Evolutionary conservation across 1,139 yeast genomes (phyloP).

Genomic region (Lodderomyces parapsilosis): DNA sequence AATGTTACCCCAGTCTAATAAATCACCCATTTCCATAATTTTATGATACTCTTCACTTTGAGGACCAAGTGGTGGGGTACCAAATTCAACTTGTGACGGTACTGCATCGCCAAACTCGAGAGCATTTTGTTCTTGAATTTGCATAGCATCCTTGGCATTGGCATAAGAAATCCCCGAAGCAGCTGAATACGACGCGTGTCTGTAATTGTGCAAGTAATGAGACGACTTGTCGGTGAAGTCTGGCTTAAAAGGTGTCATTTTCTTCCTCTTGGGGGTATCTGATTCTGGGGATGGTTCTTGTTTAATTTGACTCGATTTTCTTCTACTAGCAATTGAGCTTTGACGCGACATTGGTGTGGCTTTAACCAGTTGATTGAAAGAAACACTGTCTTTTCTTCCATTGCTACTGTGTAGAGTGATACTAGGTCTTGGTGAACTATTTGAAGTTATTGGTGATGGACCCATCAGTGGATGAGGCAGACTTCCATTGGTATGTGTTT

Average conservation of each 20-base stretch:
- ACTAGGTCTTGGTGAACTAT: constrained; percentile 14
- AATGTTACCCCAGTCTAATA: constrained; percentile 38
- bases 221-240: constrained; percentile 9
- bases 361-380: constrained; percentile 10
- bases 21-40: constrained; percentile 20
- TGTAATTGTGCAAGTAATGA: constrained; percentile 15
- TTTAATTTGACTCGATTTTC: neutral
- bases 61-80: constrained; percentile 69
- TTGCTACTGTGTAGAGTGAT: constrained; percentile 14
- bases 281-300: constrained; percentile 12
- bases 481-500: constrained; percentile 4
- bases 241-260: constrained; percentile 8
- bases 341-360: constrained; percentile 8
- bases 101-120: constrained; percentile 19
- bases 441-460: constrained; percentile 6
- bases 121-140: constrained; percentile 25
- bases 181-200: constrained; percentile 85
- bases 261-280: constrained; percentile 11
- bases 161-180: constrained; percentile 72
- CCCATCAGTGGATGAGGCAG: constrained; percentile 12
- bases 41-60: constrained; percentile 21
- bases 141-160: constrained; percentile 38
- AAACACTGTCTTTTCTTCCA: constrained; percentile 14
- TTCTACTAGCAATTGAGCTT: constrained; percentile 2
- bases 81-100: constrained; percentile 70